Percentiles rank a stretch among this genome's conserved stretches.
phyloP scores from a whole-genome alignment of 179 eudicot species.

The Patellifolia procumbens region DNA sequence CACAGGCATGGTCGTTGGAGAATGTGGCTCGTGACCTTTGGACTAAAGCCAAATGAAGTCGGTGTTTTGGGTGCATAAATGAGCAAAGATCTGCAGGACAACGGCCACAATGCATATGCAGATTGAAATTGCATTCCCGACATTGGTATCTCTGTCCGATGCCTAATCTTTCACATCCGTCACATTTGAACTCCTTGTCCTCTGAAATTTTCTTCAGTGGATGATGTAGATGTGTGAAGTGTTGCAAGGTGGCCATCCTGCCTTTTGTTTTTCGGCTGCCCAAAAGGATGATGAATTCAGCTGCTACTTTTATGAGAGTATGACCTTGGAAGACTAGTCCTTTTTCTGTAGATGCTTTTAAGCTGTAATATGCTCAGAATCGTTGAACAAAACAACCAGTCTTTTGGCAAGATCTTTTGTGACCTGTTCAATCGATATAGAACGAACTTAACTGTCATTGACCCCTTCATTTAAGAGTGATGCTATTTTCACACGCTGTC shows the following conservation, averaged over 20 bases:
- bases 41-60: constrained; percentile 16
- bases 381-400: background rate
- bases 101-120: constrained; percentile 21
- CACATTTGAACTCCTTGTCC: constrained; percentile 21
- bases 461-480: background rate
- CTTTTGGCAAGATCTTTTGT: background rate
- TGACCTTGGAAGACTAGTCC: constrained; percentile 9
- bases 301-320: too few relatives aligned
- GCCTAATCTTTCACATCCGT: constrained; percentile 28
- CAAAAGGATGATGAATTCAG: background rate
- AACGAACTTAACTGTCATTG: constrained; percentile 2
- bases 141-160: constrained; percentile 29
- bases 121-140: constrained; percentile 25
- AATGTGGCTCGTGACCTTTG: constrained; percentile 11
- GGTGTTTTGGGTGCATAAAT: constrained; percentile 23
- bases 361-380: constrained; percentile 14
- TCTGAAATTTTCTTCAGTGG: constrained; percentile 21
- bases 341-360: background rate
- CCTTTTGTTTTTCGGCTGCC: background rate
- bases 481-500: background rate
- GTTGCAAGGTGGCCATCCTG: constrained; percentile 23
- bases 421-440: constrained; percentile 13
- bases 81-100: constrained; percentile 19
- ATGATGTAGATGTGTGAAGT: constrained; percentile 27
- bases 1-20: constrained; percentile 10